These are phyloP conservation scores for Ceratocystis huliohia DNA, from an alignment of 2,329 filamentous ascomycete species.

Conservation along the genomic window DNA sequence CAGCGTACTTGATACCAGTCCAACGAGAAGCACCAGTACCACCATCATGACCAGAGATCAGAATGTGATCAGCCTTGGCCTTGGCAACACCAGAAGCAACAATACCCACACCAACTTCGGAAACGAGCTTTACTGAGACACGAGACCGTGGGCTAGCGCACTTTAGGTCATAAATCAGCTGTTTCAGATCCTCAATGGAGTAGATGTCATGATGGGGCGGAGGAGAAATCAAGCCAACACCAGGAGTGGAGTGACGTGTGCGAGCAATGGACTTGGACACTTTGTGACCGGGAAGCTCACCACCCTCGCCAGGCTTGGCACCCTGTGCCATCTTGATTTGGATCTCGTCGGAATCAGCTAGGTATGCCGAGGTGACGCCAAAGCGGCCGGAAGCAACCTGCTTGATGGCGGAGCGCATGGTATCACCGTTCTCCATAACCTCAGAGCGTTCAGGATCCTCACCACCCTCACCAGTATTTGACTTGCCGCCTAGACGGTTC, in stretches of 20 bases:
- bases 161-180: conserved; percentile 94
- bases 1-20: conserved; percentile 98
- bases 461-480: conserved; percentile 94
- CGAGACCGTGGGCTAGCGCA: conserved; percentile 86
- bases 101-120: conserved; percentile 93
- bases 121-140: conserved; percentile 94
- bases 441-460: conserved; percentile 87
- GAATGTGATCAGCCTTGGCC: conserved; percentile 90
- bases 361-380: conserved; percentile 87
- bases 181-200: conserved; percentile 95
- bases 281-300: conserved; percentile 93
- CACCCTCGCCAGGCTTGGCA: conserved; percentile 93
- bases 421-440: conserved; percentile 79
- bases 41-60: conserved; percentile 94
- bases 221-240: conserved; percentile 89
- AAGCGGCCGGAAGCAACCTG: conserved; percentile 94
- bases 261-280: conserved; percentile 87
- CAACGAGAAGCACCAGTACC: conserved; percentile 92
- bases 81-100: conserved; percentile 96
- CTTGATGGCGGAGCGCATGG: conserved; percentile 95
- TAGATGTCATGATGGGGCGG: conserved; percentile 98
- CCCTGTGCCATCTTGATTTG: conserved; percentile 99
- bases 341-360: conserved; percentile 87
- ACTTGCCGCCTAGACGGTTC: conserved; percentile 93
- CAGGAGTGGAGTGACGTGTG: conserved; percentile 89